A percentile compares a stretch with the other conserved stretches of the same genome.
phyloP scores from a whole-genome alignment of 148 eudicot species.

The Cornus suecica region DNA sequence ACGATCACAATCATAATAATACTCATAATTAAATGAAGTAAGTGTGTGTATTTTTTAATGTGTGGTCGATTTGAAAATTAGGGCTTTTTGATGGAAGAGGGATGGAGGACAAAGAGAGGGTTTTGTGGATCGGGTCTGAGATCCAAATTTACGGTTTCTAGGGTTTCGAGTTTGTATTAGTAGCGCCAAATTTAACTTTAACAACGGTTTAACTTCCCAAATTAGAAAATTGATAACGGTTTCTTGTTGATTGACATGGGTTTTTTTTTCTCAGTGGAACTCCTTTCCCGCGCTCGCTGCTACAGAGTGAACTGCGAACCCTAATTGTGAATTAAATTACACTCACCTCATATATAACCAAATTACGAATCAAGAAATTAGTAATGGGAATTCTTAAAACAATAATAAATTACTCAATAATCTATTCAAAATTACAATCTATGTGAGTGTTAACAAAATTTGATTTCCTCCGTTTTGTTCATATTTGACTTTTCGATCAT shows the following conservation, averaged over 20 bases:
- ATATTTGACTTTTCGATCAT: too few species aligned
- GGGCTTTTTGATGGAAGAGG: background rate
- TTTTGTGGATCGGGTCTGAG: slow-evolving; percentile 26
- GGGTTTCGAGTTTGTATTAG: background rate
- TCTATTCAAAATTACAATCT: too few species aligned
- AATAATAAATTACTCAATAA: too few species aligned
- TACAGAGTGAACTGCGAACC: too few species aligned
- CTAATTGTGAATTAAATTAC: too few species aligned
- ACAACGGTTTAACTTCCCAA: background rate
- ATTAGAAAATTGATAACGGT: too few species aligned
- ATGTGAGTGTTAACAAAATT: too few species aligned
- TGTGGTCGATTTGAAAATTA: slow-evolving; percentile 2
- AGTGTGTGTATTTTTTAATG: background rate
- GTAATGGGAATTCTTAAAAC: too few species aligned
- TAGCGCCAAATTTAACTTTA: background rate
- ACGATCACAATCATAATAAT: background rate
- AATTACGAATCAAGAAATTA: too few species aligned
- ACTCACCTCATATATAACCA: too few species aligned
- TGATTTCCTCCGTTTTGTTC: too few species aligned
- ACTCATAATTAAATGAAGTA: background rate
- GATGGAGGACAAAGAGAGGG: slow-evolving; percentile 30
- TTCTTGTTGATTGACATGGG: background rate
- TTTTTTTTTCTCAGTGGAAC: background rate
- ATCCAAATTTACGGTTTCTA: background rate
- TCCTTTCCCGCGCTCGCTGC: background rate